Base-by-base conservation (phyloP, 805 yeast genomes). In the Saccharomycopsis fibuligera region DNA sequence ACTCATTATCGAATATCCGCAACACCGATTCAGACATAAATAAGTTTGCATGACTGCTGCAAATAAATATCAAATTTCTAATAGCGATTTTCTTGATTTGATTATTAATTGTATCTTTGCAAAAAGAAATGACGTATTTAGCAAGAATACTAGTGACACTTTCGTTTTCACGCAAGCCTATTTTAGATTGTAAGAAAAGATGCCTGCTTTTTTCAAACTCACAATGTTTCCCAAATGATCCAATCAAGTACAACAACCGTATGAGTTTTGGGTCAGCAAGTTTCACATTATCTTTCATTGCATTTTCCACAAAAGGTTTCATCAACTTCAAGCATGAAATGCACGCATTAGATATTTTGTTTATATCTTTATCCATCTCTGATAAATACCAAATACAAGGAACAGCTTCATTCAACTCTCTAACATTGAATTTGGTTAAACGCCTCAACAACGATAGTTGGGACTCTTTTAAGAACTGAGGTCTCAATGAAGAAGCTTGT, bases 151-250 rank as follows among this genome's bases (percentile, higher is more conserved):
- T 79, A 12, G 73, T 65, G 1, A 82, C 68, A 1, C 83, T 69
- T 54, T 82, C 91, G 5, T 68, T 72, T 0, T 66, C 68, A 41
- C 69, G 72, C 54, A 78, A 57, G 0, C 74, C 74, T 12, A 78
- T 41, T 2, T 60, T 60, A 21, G 74, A 58, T 24, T 50, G 50
- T 12, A 62, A 30, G 54, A 81, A 78, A 1, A 69, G 45, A 0
- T 60, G 62, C 14, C 73, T 59, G 42, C 69, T 64, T 4, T 60
- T 61, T 47, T 79, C 84, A 48, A 86, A 72, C n/a, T 76, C 65
- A 55, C 93, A 85, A 54, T 73, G 75, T 41, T 82, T 70, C 0
- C 90, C 95, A 64, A 88, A 78, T 38, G 76, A 74, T 0, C 95
- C 90, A 3, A 86, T 60, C 21, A 88, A 63, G 56, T 75, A 76